Percentiles rank a stretch among this genome's conserved stretches.
These are phyloP conservation scores for Ustilago crameri DNA, from an alignment of 1,284 basidiomycete species.

Conservation along the genomic window DNA sequence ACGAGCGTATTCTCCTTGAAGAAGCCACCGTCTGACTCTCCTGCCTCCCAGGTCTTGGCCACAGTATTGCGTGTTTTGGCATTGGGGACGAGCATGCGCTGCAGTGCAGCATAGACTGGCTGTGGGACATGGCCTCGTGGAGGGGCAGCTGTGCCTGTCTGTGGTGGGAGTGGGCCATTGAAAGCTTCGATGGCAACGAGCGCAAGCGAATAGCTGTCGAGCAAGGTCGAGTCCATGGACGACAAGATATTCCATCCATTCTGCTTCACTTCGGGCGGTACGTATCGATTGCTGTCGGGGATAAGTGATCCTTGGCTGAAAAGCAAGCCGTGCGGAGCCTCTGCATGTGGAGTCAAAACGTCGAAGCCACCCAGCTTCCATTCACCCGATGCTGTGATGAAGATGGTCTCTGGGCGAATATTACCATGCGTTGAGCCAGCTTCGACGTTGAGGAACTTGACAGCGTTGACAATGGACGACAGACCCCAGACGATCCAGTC, in stretches of 20 bases:
- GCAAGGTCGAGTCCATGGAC: conserved; percentile 37
- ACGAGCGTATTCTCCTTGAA: conserved; percentile 86
- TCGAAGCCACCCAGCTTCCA: conserved; percentile 98
- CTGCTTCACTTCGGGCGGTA: conserved; percentile 90
- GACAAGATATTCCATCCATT: conserved; percentile 74
- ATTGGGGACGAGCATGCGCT: conserved; percentile 88
- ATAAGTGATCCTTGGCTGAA: conserved; percentile 54
- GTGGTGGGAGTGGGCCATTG: conserved; percentile 68
- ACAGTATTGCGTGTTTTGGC: conserved; percentile 81
- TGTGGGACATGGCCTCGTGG: conserved; percentile 82
- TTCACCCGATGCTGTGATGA: conserved; percentile 84
- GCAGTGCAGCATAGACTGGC: conserved; percentile 82
- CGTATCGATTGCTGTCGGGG: conserved; percentile 63
- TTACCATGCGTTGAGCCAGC: conserved; percentile 80
- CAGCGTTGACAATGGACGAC: conserved; percentile 86
- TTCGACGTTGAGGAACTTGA: conserved; percentile 87
- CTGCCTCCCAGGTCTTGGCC: conserved; percentile 45
- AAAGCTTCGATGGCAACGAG: conserved; percentile 60
- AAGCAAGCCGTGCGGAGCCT: conserved; percentile 64
- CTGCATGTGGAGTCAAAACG: conserved; percentile 74
- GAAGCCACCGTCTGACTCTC: conserved; percentile 74
- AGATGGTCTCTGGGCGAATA: conserved; percentile 81
- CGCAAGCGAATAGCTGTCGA: conserved; percentile 61
- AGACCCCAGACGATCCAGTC: conserved; percentile 96
- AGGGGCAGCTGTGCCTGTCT: conserved; percentile 78